Percentiles rank a stretch among this genome's conserved stretches.
These are phyloP conservation scores for Clonostachys rosea DNA, from an alignment of 2,329 filamentous ascomycete species.

Conservation along the genomic window DNA sequence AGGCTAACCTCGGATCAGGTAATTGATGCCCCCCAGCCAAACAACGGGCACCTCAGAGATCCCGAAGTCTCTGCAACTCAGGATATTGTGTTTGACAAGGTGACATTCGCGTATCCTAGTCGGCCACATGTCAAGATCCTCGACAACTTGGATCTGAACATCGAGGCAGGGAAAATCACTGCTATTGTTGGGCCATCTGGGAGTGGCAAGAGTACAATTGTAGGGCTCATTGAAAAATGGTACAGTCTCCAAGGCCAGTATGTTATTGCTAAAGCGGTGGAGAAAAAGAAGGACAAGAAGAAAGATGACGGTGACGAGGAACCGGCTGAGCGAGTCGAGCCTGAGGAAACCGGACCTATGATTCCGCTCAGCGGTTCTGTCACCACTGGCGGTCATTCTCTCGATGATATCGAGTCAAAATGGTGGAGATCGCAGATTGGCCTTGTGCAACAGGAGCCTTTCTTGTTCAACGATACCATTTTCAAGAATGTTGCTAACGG, in stretches of 20 bases:
- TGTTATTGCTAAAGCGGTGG: conserved; percentile 43
- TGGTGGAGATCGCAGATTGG: conserved; percentile 61
- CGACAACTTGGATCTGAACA: conserved; percentile 50
- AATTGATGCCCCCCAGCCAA: conserved; percentile 39
- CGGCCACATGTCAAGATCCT: conserved; percentile 61
- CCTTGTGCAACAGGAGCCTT: conserved; percentile 64
- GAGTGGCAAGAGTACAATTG: conserved; percentile 70
- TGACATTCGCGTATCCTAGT: conserved; percentile 71
- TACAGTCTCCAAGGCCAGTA: conserved; percentile 56
- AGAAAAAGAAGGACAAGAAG: conserved; percentile 34
- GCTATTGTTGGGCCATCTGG: conserved; percentile 72
- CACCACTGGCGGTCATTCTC: conserved; percentile 43
- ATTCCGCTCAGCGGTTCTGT: conserved; percentile 43
- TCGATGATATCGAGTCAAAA: conserved; percentile 56
- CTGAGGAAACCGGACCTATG: conserved; percentile 30
- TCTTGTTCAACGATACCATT: conserved; percentile 63
- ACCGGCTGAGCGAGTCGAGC: conserved; percentile 12
- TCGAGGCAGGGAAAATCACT: conserved; percentile 62
- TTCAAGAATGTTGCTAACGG: conserved; percentile 59
- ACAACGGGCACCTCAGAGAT: conserved; percentile 24
- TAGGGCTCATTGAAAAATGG: conserved; percentile 68
- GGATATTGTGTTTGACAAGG: conserved; percentile 47
- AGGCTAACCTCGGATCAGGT: too few relatives aligned
- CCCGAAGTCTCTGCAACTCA: conserved; percentile 29
- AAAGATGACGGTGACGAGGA: conserved; percentile 14